Evolutionary conservation across 371 early-diverging fungal species (phyloP), one percentile per base, ranked within the genome.

Genomic region (Conidiobolus incongruus): DNA sequence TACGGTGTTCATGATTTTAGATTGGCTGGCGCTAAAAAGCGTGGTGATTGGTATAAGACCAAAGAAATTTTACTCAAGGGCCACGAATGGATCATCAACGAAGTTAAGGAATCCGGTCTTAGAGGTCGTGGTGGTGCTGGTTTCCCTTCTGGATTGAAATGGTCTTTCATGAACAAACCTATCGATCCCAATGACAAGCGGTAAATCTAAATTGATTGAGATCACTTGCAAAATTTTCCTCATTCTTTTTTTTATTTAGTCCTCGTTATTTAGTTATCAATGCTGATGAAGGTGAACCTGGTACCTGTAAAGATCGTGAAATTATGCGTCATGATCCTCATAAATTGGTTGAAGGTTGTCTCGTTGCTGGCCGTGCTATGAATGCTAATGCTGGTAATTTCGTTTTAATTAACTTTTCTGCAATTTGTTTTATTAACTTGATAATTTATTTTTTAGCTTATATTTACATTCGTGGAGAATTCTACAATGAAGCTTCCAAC

Each of bases 11-110:
- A 92, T 58, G 92, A 95, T 59, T 93, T 66, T 52, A 62, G 73
- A 15, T 70, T 95, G 34, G 65, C 77, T 47, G 92, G 90, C 4
- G 94, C 96, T 7, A 46, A 76, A 58, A 77, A 80, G 63, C 81
- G 94, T 49, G 94, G 96, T 44, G 94, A 95, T 66, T 95, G 94
- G 94, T 77, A 90, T 75, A 91, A 91, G 68, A 95, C 96, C 46
- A 95, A 95, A 66, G 94, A 95, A 58, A 75, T 95, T 36, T 53
- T 95, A 30, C 70, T 81, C 43, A 95, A 95, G 64, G 96, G 96
- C 35, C 75, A 83, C 53, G 83, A 86, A 42, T 95, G 93, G 93
- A 95, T 95, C 53, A 65, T 95, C 50, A 76, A 87, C 55, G 91
- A 95, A 68, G 81, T 93, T 71, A 95, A 95, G 64, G 70, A 68